phyloP scores from a whole-genome alignment of 2,329 filamentous ascomycete species.

The Pyrenophora seminiperda region DNA sequence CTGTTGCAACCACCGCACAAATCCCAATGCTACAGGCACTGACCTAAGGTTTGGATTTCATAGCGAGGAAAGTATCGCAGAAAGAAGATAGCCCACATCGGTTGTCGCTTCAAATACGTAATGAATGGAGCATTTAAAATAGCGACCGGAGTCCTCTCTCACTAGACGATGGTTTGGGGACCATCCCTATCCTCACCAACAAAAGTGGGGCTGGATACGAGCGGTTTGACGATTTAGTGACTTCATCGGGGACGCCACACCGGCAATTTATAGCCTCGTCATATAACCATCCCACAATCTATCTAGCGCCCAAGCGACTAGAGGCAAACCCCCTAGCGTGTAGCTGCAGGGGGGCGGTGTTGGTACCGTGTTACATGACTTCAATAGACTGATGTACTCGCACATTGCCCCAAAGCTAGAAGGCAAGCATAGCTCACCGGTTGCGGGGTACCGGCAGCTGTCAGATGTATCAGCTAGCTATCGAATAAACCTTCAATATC shows the following conservation, averaged over 20 bases:
- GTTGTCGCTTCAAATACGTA: too few relatives aligned
- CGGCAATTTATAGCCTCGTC: not conserved
- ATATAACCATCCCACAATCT: not conserved
- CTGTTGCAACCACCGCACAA: conserved; percentile 6
- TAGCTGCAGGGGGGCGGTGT: too few relatives aligned
- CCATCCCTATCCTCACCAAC: too few relatives aligned
- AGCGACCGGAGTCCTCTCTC: too few relatives aligned
- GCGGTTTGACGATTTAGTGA: not conserved
- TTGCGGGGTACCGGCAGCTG: not conserved
- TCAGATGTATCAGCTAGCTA: too few relatives aligned
- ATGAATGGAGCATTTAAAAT: too few relatives aligned
- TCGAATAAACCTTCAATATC: too few relatives aligned
- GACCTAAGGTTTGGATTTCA: conserved; percentile 3
- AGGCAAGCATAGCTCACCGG: not conserved
- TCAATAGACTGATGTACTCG: not conserved
- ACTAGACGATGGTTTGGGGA: not conserved
- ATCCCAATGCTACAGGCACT: conserved; percentile 6
- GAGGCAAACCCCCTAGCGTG: too few relatives aligned
- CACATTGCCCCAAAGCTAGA: not conserved
- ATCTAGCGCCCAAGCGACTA: too few relatives aligned
- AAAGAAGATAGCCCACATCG: not conserved
- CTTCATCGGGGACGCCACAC: not conserved
- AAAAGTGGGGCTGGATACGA: too few relatives aligned
- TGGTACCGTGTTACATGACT: not conserved
- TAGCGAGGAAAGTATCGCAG: not conserved